Evolutionary conservation across 164 flowering plant species (phyloP).

Genomic region (Amborella trichopoda): DNA sequence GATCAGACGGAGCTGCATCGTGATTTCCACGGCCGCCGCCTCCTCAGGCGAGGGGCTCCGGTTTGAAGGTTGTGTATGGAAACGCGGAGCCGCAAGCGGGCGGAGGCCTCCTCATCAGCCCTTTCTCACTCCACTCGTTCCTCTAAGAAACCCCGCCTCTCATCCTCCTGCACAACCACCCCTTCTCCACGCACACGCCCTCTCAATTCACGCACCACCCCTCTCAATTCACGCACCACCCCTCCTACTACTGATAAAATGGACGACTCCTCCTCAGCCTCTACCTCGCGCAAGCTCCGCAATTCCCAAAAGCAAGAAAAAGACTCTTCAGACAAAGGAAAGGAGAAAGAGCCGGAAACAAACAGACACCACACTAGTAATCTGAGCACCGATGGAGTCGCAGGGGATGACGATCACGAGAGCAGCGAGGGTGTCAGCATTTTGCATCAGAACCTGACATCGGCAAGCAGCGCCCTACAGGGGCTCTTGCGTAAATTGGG

Average conservation of each 20-base stretch:
- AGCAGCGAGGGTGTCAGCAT: slow-evolving; percentile 66
- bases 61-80: slow-evolving; percentile 78
- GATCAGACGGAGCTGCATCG: too few species aligned
- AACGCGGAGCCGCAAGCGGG: slow-evolving; percentile 99
- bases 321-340: slow-evolving; percentile 62
- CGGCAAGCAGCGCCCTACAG: slow-evolving; percentile 90
- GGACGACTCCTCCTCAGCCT: slow-evolving; percentile 46
- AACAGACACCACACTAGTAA: slow-evolving; percentile 33
- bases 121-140: slow-evolving; percentile 52
- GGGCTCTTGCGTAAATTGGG: slow-evolving; percentile 83
- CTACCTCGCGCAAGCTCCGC: slow-evolving; percentile 26
- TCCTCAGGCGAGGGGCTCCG: too few species aligned
- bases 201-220: too few species aligned
- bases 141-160: slow-evolving; percentile 49
- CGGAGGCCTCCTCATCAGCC: slow-evolving; percentile 99
- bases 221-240: slow-evolving; percentile 19
- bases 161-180: slow-evolving; percentile 21
- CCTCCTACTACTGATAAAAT: slow-evolving; percentile 37
- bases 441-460: slow-evolving; percentile 68
- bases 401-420: slow-evolving; percentile 50
- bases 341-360: slow-evolving; percentile 77
- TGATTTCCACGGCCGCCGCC: too few species aligned
- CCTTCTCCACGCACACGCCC: slow-evolving; percentile 40
- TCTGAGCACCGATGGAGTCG: slow-evolving; percentile 47
- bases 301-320: slow-evolving; percentile 8